Base-by-base conservation (phyloP, 176 grass and related monocot species). In the Urochloa ruziziensis region DNA sequence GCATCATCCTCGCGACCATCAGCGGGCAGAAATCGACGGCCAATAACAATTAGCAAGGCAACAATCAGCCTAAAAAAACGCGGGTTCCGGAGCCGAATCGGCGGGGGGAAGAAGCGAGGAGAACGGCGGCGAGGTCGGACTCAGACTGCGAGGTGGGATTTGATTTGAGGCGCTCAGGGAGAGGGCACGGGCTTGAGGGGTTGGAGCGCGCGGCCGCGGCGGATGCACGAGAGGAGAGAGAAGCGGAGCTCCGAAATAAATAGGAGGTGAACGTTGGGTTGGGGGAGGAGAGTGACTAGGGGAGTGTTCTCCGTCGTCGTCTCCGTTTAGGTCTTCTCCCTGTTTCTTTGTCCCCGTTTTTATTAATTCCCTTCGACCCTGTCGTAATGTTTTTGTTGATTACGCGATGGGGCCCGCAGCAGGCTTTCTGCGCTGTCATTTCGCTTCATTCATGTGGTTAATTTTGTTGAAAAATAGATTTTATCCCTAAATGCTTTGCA, bases 1-100 rank as follows among this genome's bases (percentile, higher is more conserved):
- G 73, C 76, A 99, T 99, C 89, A 99, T 86, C 89, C 74, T 99
- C 78, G 85, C 73, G 43, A 90, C 91, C 93, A 99, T 96, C 64
- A 23, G 44, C 32, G 64, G 49, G 6, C 11, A 16, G 25, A 49
- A 14, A 14, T 35, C 48, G 32, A 15, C 51, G 51, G 25, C 32
- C 34, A 32, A 7, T 42, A 43, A 8, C 18, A 74, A 7, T 40
- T 44, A 13, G 12, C 14, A 46, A 52, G 72, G 21, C 44, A n/a
- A 54, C 44, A 65, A 65, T 29, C 28, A 36, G 30, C 18, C 18
- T 11, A 35, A 23, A 37, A 37, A 11, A 13, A 74, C 66, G 42
- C 16, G 15, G n/a, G 78, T 21, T 57, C 13, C 70, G 3, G 29
- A 21, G n/a, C 23, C 74, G 27, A 62, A 88, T 65, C 36, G 28